A percentile compares a stretch with the other conserved stretches of the same genome.
phyloP scores from a whole-genome alignment of 495 filamentous ascomycete genomes.

The Trichoderma parareesei region DNA sequence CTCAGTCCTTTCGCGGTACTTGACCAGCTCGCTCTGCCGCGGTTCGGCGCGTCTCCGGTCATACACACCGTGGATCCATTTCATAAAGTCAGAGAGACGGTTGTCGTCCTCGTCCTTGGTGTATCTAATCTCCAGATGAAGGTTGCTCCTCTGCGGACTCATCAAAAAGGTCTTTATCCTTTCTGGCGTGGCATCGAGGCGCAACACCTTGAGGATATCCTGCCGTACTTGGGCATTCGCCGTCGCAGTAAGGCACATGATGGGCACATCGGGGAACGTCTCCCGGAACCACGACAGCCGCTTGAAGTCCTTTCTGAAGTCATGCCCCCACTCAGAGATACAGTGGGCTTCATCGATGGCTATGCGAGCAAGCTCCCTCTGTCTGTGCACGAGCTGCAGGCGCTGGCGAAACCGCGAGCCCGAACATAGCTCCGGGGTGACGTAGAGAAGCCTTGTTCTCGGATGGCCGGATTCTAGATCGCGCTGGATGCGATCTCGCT shows the following conservation, averaged over 20 bases:
- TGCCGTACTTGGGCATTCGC: slow-evolving; percentile 70
- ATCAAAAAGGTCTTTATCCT: slow-evolving; percentile 69
- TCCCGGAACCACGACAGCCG: slow-evolving; percentile 80
- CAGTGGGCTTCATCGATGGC: slow-evolving; percentile 95
- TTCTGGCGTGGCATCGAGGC: slow-evolving; percentile 43
- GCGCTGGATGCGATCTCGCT: slow-evolving; percentile 58
- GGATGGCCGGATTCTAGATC: slow-evolving; percentile 87
- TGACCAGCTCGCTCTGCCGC: slow-evolving; percentile 42
- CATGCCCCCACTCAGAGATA: slow-evolving; percentile 97
- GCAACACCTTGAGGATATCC: slow-evolving; percentile 71
- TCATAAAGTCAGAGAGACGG: slow-evolving; percentile 57
- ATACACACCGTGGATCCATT: slow-evolving; percentile 67
- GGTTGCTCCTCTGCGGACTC: slow-evolving; percentile 70
- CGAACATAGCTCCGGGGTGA: slow-evolving; percentile 84
- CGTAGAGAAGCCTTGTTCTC: slow-evolving; percentile 74
- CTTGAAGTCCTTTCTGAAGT: slow-evolving; percentile 90
- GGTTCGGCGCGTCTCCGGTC: slow-evolving; percentile 46
- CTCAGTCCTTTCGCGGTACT: slow-evolving; percentile 42
- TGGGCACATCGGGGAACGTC: slow-evolving; percentile 71
- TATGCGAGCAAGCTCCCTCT: slow-evolving; percentile 75
- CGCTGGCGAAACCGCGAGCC: slow-evolving; percentile 69
- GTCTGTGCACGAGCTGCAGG: slow-evolving; percentile 64
- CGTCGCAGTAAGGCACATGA: slow-evolving; percentile 87
- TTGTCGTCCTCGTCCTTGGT: slow-evolving; percentile 65
- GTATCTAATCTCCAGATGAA: slow-evolving; percentile 92